These are phyloP conservation scores for Eucalyptus pauciflora DNA, from an alignment of 345 rosid genomes.

Conservation along the genomic window DNA sequence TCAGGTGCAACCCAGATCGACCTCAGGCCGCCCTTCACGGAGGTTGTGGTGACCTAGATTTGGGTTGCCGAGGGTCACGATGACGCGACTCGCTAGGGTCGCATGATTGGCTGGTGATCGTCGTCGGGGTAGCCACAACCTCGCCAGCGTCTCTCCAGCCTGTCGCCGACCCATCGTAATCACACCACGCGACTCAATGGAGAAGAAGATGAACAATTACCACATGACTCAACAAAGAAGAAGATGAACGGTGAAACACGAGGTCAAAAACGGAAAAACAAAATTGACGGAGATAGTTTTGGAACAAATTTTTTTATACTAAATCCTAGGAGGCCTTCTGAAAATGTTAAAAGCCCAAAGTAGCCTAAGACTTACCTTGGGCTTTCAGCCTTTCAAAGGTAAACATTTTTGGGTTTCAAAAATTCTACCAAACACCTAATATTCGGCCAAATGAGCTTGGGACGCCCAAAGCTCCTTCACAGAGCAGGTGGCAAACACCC, in stretches of 20 bases:
- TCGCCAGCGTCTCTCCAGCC: fast-evolving
- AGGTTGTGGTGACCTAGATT: fast-evolving
- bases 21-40: fast-evolving
- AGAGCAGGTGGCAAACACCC: fast-evolving
- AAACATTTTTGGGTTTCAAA: no score
- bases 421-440: no score
- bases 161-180: fast-evolving
- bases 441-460: no score
- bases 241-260: fast-evolving
- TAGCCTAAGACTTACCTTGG: no score
- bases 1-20: fast-evolving
- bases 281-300: no score
- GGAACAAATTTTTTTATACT: no score
- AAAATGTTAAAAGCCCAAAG: no score
- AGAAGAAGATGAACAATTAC: no score
- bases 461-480: no score
- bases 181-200: fast-evolving
- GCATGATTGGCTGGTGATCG: fast-evolving
- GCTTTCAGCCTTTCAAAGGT: fast-evolving
- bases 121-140: fast-evolving
- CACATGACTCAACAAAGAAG: no score
- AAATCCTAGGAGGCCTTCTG: fast-evolving
- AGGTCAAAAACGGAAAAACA: no score
- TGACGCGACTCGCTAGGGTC: fast-evolving
- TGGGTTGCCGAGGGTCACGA: fast-evolving